These are phyloP conservation scores for Kluyveromyces lactis DNA, from an alignment of 805 yeast species.

Conservation along the genomic window DNA sequence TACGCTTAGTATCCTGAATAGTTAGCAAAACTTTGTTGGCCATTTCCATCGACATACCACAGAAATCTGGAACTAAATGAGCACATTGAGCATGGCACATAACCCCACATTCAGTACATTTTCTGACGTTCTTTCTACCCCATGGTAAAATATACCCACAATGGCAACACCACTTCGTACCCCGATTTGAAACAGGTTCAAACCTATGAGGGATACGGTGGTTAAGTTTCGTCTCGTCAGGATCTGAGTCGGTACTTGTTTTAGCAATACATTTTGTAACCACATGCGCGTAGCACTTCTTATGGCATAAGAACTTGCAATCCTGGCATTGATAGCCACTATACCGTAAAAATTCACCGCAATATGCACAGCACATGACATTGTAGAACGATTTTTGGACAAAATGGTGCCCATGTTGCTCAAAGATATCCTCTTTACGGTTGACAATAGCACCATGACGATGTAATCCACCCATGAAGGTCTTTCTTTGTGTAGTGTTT, in stretches of 20 bases:
- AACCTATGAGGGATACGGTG: slow-evolving; percentile 97
- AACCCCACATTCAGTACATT: slow-evolving; percentile 88
- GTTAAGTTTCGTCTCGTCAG: slow-evolving; percentile 74
- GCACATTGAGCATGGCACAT: slow-evolving; percentile 92
- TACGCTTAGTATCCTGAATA: slow-evolving; percentile 60
- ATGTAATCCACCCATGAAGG: slow-evolving; percentile 55
- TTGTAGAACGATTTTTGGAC: slow-evolving; percentile 92
- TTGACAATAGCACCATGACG: slow-evolving; percentile 98
- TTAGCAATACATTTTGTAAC: slow-evolving; percentile 79
- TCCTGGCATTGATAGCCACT: slow-evolving; percentile 84
- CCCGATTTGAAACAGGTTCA: slow-evolving; percentile 83
- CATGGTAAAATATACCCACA: slow-evolving; percentile 96
- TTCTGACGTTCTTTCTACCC: slow-evolving; percentile 87
- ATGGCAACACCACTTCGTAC: slow-evolving; percentile 99
- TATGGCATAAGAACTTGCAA: slow-evolving; percentile 72
- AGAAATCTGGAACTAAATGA: slow-evolving; percentile 93
- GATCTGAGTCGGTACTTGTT: slow-evolving; percentile 58
- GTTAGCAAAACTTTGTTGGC: slow-evolving; percentile 84
- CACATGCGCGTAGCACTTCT: slow-evolving; percentile 70
- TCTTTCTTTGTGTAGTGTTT: slow-evolving; percentile 37
- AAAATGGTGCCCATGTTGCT: slow-evolving; percentile 95
- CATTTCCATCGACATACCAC: slow-evolving; percentile 98
- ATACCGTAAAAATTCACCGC: slow-evolving; percentile 89
- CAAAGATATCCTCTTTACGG: slow-evolving; percentile 79
- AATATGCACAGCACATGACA: slow-evolving; percentile 94